Evolutionary conservation across 495 filamentous ascomycete genomes (phyloP).

Genomic region (Usnea hakonensis): DNA sequence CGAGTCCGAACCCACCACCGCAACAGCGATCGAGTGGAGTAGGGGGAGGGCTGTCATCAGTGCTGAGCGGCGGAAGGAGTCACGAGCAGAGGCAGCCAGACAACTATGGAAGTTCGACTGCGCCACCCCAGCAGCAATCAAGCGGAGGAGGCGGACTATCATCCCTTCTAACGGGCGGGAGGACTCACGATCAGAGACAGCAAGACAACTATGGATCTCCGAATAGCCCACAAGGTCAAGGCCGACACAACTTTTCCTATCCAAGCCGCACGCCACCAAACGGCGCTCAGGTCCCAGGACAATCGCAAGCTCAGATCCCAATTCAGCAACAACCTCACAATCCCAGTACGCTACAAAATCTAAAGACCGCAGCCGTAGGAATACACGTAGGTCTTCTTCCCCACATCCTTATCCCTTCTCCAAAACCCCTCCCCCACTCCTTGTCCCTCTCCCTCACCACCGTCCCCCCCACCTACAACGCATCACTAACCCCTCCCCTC

Average conservation of each 20-base stretch:
- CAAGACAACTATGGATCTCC: background rate
- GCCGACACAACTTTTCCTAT: conserved; percentile 23
- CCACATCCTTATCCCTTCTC: background rate
- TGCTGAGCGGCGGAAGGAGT: background rate
- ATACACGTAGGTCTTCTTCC: conserved; percentile 21
- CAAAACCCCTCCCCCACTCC: background rate
- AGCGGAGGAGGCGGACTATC: background rate
- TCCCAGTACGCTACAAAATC: conserved; percentile 17
- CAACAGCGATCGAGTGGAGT: conserved; percentile 2
- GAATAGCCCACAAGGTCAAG: conserved; percentile 1
- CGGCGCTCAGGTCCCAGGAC: background rate
- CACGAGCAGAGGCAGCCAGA: background rate
- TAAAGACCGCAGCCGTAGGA: conserved; percentile 23
- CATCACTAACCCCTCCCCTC: background rate
- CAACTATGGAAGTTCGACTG: conserved; percentile 1
- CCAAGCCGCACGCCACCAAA: conserved; percentile 15
- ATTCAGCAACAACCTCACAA: conserved; percentile 5
- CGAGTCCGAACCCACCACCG: conserved; percentile 17
- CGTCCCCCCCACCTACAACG: too few species aligned
- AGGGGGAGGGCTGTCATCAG: background rate
- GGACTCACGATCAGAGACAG: background rate
- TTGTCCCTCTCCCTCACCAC: too few species aligned
- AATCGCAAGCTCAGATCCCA: background rate
- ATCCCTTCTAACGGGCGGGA: background rate
- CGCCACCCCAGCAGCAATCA: background rate